Base-by-base conservation (phyloP, 2,329 filamentous ascomycete genomes). In the Botrytis fragariae region DNA sequence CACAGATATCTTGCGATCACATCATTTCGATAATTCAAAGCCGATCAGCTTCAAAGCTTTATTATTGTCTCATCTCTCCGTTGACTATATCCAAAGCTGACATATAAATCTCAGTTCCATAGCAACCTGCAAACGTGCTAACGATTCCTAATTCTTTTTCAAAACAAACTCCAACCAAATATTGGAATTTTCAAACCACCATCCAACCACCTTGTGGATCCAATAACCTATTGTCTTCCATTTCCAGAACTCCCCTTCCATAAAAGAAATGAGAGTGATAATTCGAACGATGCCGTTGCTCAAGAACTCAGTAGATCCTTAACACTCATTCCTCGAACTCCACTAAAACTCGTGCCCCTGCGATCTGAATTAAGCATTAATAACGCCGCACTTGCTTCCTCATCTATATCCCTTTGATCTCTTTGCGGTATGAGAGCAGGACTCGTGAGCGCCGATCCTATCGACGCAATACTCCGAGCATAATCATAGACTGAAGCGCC, bases 311-410 rank as follows among this genome's bases (percentile, higher is more conserved):
- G 80, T 69, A 89, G 79, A 81, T 88, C 87, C 71, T 83, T 84
- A 8, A 88, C 87, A 80, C 86, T 88, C 84, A 88, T 87, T 4
- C 86, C 85, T 67, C 84, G 81, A 8, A 71, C 69, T 54, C 83
- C 83, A 70, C 74, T 77, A 69, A 70, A 73, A 32, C 74, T 76
- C 57, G 74, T 78, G 69, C 76, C 79, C 74, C 54, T 85, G 59
- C 93, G 88, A 81, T 96, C 94, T 71, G 87, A 90, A 77, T 95
- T 97, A 74, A 98, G 84, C 94, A 97, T 97, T 81, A 97, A 83
- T 77, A 97, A 82, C 4, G 94, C 95, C 20, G 93, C 91, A 12
- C 94, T 96, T 1, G 94, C 95, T 68, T 90, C 88, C 51, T 84
- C 83, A 78, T 88, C 79, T 48, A 79, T 91, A 75, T 92, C 90